Evolutionary conservation across 2,329 filamentous ascomycete species (phyloP).

Genomic region (Talaromyces funiculosus): DNA sequence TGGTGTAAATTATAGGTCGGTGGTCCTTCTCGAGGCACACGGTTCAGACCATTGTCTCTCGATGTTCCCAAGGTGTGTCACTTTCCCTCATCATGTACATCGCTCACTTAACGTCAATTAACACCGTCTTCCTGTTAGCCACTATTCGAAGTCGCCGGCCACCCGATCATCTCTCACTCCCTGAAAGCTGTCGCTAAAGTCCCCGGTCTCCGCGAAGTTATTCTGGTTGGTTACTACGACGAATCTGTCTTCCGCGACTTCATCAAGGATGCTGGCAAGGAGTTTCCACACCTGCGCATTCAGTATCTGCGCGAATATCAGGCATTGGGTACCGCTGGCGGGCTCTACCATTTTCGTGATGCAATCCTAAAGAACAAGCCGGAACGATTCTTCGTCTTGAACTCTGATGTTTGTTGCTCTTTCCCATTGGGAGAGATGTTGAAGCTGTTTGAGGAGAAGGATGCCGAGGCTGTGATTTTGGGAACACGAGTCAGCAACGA

Average conservation of each 20-base stretch:
- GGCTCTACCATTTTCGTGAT: constrained; percentile 98
- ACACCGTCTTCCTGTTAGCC: constrained; percentile 51
- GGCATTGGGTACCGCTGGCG: constrained; percentile 89
- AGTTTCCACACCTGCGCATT: constrained; percentile 83
- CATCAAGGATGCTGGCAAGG: constrained; percentile 81
- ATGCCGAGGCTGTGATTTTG: constrained; percentile 93
- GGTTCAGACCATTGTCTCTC: constrained; percentile 89
- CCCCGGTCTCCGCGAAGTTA: constrained; percentile 88
- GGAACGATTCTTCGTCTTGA: constrained; percentile 93
- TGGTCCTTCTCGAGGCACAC: constrained; percentile 88
- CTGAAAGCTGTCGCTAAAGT: constrained; percentile 87
- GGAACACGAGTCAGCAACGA: constrained; percentile 88
- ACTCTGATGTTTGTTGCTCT: constrained; percentile 97
- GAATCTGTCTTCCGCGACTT: constrained; percentile 96
- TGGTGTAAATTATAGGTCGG: constrained; percentile 61
- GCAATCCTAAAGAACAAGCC: constrained; percentile 93
- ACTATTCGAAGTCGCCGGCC: constrained; percentile 95
- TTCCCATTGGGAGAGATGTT: constrained; percentile 97
- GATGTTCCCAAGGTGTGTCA: constrained; percentile 81
- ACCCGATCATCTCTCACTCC: constrained; percentile 98
- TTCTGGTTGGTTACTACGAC: constrained; percentile 98
- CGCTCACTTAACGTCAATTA: neutral
- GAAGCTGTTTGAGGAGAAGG: constrained; percentile 85
- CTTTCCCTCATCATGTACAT: constrained; percentile 12
- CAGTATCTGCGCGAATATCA: constrained; percentile 97